Percentiles rank a stretch among this genome's conserved stretches.
Conservation (phyloP, 2,329 filamentous ascomycete genomes). For the Hortaea werneckii region DNA sequence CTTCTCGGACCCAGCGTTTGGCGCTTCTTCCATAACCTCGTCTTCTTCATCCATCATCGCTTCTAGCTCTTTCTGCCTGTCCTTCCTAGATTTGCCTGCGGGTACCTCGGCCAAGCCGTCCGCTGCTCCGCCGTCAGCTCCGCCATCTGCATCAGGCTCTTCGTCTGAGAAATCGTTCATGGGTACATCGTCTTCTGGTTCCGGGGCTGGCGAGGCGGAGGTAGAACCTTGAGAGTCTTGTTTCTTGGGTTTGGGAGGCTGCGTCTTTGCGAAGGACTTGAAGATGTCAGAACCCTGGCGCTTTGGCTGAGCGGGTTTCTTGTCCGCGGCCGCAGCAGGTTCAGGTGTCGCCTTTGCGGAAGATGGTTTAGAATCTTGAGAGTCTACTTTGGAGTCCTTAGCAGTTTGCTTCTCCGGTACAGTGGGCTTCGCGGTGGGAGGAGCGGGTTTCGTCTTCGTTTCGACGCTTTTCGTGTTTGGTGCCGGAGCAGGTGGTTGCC, state of each 20-base stretch:
- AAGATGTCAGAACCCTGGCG: conserved; percentile 55
- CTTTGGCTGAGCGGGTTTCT: conserved; percentile 39
- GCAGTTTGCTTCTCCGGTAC: conserved; percentile 14
- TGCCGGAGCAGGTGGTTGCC: conserved; percentile 28
- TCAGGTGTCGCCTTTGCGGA: conserved; percentile 13
- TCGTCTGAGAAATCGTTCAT: conserved; percentile 37
- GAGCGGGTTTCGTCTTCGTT: conserved; percentile 13
- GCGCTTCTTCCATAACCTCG: conserved; percentile 16
- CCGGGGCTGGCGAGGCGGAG: conserved; percentile 25
- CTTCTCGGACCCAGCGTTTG: conserved; percentile 6
- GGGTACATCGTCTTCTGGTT: conserved; percentile 15
- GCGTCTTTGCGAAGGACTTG: conserved; percentile 62
- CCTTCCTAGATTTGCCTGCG: conserved; percentile 41
- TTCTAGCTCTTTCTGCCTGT: conserved; percentile 55
- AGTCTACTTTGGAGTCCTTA: conserved; percentile 7
- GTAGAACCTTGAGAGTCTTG: conserved; percentile 29
- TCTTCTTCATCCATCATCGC: conserved; percentile 65
- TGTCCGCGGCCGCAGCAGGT: conserved; percentile 32
- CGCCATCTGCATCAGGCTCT: conserved; percentile 42
- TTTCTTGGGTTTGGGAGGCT: conserved; percentile 43
- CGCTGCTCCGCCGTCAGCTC: conserved; percentile 48
- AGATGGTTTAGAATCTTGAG: conserved; percentile 9
- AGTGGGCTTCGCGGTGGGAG: conserved; percentile 10
- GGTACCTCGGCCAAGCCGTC: conserved; percentile 32
- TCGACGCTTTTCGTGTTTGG: conserved; percentile 3